phyloP scores from a whole-genome alignment of 148 eudicot genomes.

The Suaeda aralocaspica region DNA sequence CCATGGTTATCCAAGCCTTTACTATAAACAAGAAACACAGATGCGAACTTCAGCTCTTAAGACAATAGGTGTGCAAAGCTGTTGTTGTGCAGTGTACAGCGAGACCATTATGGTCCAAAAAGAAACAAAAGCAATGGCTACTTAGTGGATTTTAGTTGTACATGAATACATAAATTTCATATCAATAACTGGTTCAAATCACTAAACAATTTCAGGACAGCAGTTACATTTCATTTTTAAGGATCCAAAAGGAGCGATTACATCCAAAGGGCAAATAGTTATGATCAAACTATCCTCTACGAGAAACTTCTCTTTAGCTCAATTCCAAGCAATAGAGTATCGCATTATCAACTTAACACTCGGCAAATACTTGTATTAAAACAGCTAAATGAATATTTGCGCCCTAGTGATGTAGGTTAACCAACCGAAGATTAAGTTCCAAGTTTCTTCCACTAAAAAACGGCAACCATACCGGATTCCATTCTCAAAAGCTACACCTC shows the following conservation, averaged over 20 bases:
- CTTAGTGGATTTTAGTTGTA: not conserved
- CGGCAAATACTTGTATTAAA: not conserved
- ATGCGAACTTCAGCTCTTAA: not conserved
- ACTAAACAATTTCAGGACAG: not conserved
- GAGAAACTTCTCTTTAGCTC: not conserved
- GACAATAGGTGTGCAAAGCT: not conserved
- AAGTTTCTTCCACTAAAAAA: not conserved
- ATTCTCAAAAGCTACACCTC: constrained; percentile 1
- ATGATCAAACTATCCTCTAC: not conserved
- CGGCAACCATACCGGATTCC: not conserved
- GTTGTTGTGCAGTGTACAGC: no score
- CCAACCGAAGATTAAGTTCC: not conserved
- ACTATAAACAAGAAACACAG: not conserved
- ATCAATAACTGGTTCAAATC: not conserved
- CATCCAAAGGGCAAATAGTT: not conserved
- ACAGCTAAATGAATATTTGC: not conserved
- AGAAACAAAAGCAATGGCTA: not conserved
- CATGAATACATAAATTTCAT: not conserved
- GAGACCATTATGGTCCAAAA: not conserved
- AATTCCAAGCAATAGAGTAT: not conserved
- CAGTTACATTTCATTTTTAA: not conserved
- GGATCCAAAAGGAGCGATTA: not conserved
- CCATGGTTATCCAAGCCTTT: not conserved
- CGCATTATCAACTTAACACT: not conserved
- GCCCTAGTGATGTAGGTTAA: not conserved